Base-by-base conservation (phyloP, 2,329 filamentous ascomycete genomes). In the Hymenoscyphus repandus region DNA sequence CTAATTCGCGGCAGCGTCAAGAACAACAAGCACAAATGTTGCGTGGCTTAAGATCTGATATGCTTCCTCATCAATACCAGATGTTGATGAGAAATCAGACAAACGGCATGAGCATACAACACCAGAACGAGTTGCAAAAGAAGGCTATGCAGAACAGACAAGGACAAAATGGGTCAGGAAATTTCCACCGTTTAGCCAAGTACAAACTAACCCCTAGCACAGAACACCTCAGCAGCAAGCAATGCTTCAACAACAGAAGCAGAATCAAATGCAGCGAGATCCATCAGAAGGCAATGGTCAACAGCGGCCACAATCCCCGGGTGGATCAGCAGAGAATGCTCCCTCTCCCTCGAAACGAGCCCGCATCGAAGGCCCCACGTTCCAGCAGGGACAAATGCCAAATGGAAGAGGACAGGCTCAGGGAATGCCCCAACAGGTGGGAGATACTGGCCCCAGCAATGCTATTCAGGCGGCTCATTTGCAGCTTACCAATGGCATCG, bases 311-410 rank as follows among this genome's bases (percentile, higher is more conserved):
- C 83, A 85, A 51, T 96, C 92, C 32, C 92, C 92, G 4, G 22
- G 22, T 6, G 83, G 84, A 45, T 85, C 86, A 34, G 85, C 83
- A 49, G 91, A 96, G 47, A 93, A 93, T 64, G 90, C 89, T 22
- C 90, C 90, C 4, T 97, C 92, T 31, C 92, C 92, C 1, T 92
- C 88, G 56, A 97, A 97, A 74, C 82, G 91, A 64, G 88, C 85
- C 51, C 87, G 91, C 51, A 79, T 96, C 54, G 88, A 91, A 58
- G 83, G 85, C 64, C 77, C 77, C 32, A 77, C 78, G 9, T 90
- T 89, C 70, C 83, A 84, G 56, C 84, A 83, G 64, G 86, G 85
- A 62, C 72, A 72, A 51, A 86, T 86, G 72, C 81, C 83, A 49
- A 89, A 88, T 69, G 86, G 86, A 62, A 80, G 78, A 57, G 73